Conservation (phyloP, 345 rosid genomes). For the Corchorus capsularis region DNA sequence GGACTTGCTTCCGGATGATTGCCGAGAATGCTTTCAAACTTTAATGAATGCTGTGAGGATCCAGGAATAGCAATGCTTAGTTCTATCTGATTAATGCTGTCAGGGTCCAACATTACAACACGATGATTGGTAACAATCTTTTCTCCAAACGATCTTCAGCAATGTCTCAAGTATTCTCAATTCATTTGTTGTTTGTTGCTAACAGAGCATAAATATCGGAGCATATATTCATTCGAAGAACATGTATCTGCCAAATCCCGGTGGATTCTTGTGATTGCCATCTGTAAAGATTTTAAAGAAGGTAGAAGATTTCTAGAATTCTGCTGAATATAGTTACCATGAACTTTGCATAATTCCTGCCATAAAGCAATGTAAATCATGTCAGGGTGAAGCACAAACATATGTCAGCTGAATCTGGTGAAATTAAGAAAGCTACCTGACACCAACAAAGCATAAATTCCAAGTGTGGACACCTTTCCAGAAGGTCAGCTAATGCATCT, state of each 20-base stretch:
- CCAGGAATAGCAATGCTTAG: background rate
- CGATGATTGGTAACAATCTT: background rate
- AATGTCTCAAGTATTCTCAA: background rate
- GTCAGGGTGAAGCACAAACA: background rate
- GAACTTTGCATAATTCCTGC: conserved; percentile 87
- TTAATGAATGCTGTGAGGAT: background rate
- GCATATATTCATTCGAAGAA: conserved; percentile 85
- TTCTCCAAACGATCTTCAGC: background rate
- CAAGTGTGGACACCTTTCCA: conserved; percentile 86
- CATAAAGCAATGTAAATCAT: background rate
- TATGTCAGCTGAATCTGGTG: background rate
- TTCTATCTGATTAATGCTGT: background rate
- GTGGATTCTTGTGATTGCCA: conserved; percentile 80
- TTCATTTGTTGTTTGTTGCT: conserved; percentile 37
- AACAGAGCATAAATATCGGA: conserved; percentile 74
- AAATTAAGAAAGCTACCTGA: conserved; percentile 52
- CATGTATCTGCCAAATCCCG: conserved; percentile 92
- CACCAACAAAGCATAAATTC: conserved; percentile 89
- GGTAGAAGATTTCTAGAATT: conserved; percentile 81
- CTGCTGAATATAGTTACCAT: conserved; percentile 80
- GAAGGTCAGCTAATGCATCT: conserved; percentile 77
- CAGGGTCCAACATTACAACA: background rate
- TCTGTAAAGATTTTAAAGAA: conserved; percentile 76
- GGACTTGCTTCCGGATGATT: background rate
- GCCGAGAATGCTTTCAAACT: background rate